Conservation (phyloP, 2,329 filamentous ascomycete genomes). For the Passalora sequoiae region DNA sequence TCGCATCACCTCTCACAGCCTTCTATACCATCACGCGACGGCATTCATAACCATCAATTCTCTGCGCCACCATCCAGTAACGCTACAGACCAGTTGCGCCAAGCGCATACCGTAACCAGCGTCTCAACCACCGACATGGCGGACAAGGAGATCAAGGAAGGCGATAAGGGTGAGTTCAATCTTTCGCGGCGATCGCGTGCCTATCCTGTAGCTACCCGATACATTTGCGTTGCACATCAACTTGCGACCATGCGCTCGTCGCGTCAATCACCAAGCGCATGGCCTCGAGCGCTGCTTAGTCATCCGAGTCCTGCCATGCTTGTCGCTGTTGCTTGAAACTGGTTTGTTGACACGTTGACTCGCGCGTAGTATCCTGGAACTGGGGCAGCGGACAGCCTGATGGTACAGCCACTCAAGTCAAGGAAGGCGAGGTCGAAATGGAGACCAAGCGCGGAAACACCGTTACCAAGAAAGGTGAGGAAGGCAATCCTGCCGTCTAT, state of each 20-base stretch:
- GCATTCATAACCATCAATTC: slow-evolving; percentile 12
- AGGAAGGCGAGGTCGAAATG: slow-evolving; percentile 56
- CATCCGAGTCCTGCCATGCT: slow-evolving; percentile 9
- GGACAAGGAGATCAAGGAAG: slow-evolving; percentile 46
- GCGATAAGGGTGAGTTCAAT: slow-evolving; percentile 32
- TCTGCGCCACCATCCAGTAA: slow-evolving; percentile 11
- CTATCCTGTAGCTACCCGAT: slow-evolving; percentile 11
- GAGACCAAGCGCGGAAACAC: slow-evolving; percentile 59
- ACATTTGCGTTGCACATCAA: slow-evolving; percentile 13
- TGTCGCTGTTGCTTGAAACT: slow-evolving; percentile 1
- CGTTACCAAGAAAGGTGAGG: slow-evolving; percentile 56
- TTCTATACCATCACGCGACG: slow-evolving; percentile 18
- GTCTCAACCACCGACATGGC: slow-evolving; percentile 35
- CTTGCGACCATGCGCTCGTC: slow-evolving; percentile 10
- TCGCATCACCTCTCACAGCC: slow-evolving; percentile 8
- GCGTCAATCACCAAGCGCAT: slow-evolving; percentile 15
- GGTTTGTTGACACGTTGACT: slow-evolving; percentile 10
- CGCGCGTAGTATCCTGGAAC: slow-evolving; percentile 55
- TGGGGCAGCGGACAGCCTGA: slow-evolving; percentile 53
- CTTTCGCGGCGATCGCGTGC: slow-evolving; percentile 14
- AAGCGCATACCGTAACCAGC: slow-evolving; percentile 13
- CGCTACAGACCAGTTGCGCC: slow-evolving; percentile 20
- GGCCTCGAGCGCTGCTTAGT: slow-evolving; percentile 20
- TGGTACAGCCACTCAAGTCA: slow-evolving; percentile 54
- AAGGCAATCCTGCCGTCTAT: slow-evolving; percentile 57